Percentiles rank a stretch among this genome's conserved stretches.
Conservation (phyloP, 768 basidiomycete species). For the Postia placenta region DNA sequence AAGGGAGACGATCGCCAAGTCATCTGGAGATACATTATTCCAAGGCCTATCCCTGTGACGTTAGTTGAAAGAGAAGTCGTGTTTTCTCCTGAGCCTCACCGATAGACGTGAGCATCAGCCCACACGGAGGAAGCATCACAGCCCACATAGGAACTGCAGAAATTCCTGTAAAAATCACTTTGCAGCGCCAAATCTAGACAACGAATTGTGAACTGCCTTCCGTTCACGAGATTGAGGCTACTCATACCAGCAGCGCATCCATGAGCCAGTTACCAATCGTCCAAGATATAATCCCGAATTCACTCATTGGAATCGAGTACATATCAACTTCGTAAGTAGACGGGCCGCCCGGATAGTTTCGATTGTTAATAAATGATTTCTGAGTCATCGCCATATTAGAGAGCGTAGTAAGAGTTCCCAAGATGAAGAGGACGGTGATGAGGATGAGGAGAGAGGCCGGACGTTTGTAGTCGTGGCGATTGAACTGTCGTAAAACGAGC, state of each 20-base stretch:
- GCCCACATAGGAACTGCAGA: neutral
- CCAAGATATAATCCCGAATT: neutral
- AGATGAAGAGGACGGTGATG: neutral
- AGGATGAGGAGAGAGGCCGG: neutral
- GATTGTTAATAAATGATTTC: neutral
- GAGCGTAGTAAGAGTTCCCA: neutral
- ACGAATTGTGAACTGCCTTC: neutral
- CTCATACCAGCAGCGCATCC: neutral
- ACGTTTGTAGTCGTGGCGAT: neutral
- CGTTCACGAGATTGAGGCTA: neutral
- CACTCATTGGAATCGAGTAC: neutral
- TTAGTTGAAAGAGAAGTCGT: neutral
- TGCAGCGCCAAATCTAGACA: neutral
- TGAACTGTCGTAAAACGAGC: neutral
- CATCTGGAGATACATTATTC: neutral
- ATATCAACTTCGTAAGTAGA: neutral
- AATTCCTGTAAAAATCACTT: neutral
- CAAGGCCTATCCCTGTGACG: neutral
- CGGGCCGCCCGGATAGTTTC: neutral
- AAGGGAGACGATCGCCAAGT: neutral
- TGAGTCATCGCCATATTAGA: neutral
- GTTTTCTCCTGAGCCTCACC: neutral
- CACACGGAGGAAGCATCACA: neutral
- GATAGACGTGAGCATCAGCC: neutral
- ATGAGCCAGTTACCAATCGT: neutral